A percentile compares a stretch with the other conserved stretches of the same genome.
These are phyloP conservation scores for Acacia crassicarpa DNA, from an alignment of 306 rosid species.

Conservation along the genomic window DNA sequence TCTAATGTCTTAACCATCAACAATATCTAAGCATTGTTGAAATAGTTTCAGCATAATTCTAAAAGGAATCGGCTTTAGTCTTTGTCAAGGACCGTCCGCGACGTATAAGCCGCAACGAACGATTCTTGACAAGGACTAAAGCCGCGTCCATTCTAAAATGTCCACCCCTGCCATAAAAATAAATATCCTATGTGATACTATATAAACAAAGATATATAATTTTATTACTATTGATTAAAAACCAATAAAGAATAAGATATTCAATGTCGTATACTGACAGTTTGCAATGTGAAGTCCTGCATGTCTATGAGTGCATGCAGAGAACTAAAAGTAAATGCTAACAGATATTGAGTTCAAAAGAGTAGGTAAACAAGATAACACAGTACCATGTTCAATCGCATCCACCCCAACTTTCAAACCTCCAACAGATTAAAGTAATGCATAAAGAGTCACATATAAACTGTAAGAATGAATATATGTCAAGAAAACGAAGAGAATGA, in stretches of 20 bases:
- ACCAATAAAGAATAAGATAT: background rate
- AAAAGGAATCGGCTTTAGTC: too few species aligned
- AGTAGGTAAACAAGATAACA: conserved; percentile 17
- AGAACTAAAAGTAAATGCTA: conserved; percentile 19
- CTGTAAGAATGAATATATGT: conserved; percentile 23
- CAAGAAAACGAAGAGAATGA: conserved; percentile 18
- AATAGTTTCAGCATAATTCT: background rate
- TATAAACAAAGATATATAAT: background rate
- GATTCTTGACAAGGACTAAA: too few species aligned
- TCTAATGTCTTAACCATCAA: background rate
- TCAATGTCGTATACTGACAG: background rate
- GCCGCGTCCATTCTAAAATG: background rate
- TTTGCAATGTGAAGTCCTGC: background rate
- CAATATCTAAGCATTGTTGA: background rate
- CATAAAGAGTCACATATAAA: conserved; percentile 38
- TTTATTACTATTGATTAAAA: background rate
- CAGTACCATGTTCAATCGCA: conserved; percentile 74
- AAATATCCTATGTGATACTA: background rate
- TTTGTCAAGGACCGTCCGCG: too few species aligned
- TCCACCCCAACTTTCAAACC: conserved; percentile 83
- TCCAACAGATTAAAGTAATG: conserved; percentile 90
- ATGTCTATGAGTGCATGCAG: background rate
- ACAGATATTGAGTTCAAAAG: conserved; percentile 11
- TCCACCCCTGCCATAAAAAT: background rate
- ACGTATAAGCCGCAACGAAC: too few species aligned